Evolutionary conservation across 2,329 filamentous ascomycete genomes (phyloP), one percentile per base, ranked within the genome.

Genomic region (Aspergillus versicolor): DNA sequence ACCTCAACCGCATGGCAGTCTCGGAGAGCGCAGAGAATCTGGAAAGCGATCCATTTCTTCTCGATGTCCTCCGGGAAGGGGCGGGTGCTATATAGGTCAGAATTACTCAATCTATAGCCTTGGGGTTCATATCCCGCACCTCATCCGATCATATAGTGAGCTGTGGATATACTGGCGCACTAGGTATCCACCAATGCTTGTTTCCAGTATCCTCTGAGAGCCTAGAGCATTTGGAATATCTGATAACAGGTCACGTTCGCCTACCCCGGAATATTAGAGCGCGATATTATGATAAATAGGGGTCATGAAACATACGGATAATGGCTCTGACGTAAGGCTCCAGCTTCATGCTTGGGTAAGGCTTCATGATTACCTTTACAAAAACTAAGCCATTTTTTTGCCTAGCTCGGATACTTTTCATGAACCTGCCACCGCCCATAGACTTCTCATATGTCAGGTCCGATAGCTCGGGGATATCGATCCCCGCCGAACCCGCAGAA

Each of bases 21-120:
- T 56, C 92, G 87, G 57, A 99, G 80, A 3, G 91, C 92, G 73
- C 92, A 97, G 11, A 99, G 83, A 3, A 99, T 83, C 77, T 99
- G 94, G 67, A 96, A 99, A 0, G 93, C 90, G 50, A 99, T 84
- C 94, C 94, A 99, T 78, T 96, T 97, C 82, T 97, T 97, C 75
- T 99, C 94, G 63, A 99, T 94, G 63, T 96, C 91, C 75, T 99
- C 95, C 9, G 97, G 81, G 66, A 99, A 99, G 0, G 94, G 95
- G 7, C 95, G 87, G 8, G 94, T 99, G 75, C 94, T 96, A 57
- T 50, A 15, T 49, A 32, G 12, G 62, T 77, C 58, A 77, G 70
- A 34, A 22, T 42, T 19, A 8, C 21, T n/a, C n/a, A 22, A 24
- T 13, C 27, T 21, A 8, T 12, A 21, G 17, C 30, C 11, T 13